These are phyloP conservation scores for Diplocarpon mali DNA, from an alignment of 2,329 filamentous ascomycete genomes.

Conservation along the genomic window DNA sequence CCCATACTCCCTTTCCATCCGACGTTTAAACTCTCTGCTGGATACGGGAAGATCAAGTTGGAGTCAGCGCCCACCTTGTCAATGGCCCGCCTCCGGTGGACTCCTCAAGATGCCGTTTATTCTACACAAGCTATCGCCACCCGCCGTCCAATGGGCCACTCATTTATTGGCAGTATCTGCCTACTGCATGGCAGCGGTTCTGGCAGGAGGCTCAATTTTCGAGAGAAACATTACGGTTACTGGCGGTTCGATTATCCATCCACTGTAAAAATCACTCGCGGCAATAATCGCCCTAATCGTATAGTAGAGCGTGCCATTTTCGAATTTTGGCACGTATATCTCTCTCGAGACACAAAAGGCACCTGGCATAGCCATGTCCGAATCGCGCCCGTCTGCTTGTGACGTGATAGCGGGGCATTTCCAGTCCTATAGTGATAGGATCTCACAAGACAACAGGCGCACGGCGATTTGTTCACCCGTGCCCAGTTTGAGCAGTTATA, in stretches of 20 bases:
- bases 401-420: conserved; percentile 6
- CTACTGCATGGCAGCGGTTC: conserved; percentile 14
- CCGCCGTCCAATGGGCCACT: too few relatives aligned
- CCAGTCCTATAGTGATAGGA: neutral
- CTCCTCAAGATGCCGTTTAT: too few relatives aligned
- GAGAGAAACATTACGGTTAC: conserved; percentile 14
- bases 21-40: too few relatives aligned
- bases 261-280: conserved; percentile 21
- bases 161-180: too few relatives aligned
- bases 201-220: conserved; percentile 15
- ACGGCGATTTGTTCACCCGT: conserved; percentile 39
- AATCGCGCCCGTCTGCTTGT: conserved; percentile 40
- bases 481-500: conserved; percentile 44
- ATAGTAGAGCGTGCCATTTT: conserved; percentile 37
- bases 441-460: conserved; percentile 40
- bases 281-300: conserved; percentile 36
- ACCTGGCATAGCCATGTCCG: conserved; percentile 26
- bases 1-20: too few relatives aligned
- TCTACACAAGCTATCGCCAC: too few relatives aligned
- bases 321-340: conserved; percentile 35
- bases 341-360: conserved; percentile 29
- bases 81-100: too few relatives aligned
- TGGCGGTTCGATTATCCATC: conserved; percentile 23
- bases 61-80: too few relatives aligned
- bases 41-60: too few relatives aligned